Evolutionary conservation across 1,284 basidiomycete genomes (phyloP).

Genomic region (Athelia psychrophila): DNA sequence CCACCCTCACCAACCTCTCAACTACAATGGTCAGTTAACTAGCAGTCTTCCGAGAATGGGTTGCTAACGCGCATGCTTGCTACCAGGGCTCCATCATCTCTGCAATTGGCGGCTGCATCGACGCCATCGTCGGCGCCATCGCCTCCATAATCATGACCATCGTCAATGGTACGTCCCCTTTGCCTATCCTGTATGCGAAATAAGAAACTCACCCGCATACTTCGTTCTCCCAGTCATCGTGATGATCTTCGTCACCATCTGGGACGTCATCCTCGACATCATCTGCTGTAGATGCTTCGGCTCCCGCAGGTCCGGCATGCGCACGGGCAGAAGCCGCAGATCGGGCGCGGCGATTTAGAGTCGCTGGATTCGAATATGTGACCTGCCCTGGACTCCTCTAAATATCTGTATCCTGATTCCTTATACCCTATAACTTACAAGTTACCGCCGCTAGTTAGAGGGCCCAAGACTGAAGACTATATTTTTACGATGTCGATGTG

Average conservation of each 20-base stretch:
- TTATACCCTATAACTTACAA: no score
- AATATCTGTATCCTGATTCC: no score
- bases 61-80: background rate
- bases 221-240: background rate
- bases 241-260: constrained; percentile 61
- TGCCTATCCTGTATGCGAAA: background rate
- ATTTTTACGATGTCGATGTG: no score
- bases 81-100: constrained; percentile 58
- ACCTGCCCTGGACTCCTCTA: no score
- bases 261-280: constrained; percentile 57
- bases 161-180: constrained; percentile 41
- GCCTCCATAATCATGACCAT: constrained; percentile 56
- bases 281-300: constrained; percentile 56
- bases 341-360: background rate
- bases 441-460: no score
- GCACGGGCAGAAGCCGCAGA: background rate
- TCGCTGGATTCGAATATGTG: background rate
- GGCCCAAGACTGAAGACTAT: no score
- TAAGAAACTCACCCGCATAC: background rate
- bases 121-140: constrained; percentile 55
- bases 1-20: background rate
- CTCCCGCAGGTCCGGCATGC: background rate
- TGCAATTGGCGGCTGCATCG: constrained; percentile 56
- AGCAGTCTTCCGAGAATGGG: no score
- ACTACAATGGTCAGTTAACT: background rate